Conservation (phyloP, 805 yeast species). For the Yamadazyma phyllophila region DNA sequence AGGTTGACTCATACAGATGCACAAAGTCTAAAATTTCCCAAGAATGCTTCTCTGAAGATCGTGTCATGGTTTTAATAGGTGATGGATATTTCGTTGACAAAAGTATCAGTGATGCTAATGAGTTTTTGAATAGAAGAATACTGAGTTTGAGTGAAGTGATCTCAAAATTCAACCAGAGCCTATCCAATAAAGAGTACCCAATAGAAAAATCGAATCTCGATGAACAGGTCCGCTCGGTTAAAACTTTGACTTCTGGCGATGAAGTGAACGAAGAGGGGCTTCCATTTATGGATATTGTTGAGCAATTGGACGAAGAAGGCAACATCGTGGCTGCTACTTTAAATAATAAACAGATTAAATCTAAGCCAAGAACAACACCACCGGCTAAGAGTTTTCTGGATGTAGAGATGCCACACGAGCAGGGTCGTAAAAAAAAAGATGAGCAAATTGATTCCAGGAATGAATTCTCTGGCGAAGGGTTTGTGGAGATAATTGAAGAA, state of each 20-base stretch:
- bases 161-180: conserved; percentile 35
- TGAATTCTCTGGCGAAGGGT: background rate
- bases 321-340: conserved; percentile 45
- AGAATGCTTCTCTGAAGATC: background rate
- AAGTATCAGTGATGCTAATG: conserved; percentile 25
- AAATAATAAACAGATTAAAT: conserved; percentile 3
- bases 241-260: background rate
- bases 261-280: conserved; percentile 44
- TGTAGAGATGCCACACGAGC: background rate
- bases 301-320: conserved; percentile 77
- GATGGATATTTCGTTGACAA: conserved; percentile 41
- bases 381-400: too few species aligned
- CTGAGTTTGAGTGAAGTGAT: conserved; percentile 30
- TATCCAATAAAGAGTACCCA: conserved; percentile 30
- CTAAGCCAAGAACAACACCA: background rate
- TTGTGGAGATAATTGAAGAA: conserved; percentile 72
- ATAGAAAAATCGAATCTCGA: conserved; percentile 13
- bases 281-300: conserved; percentile 71
- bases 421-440: background rate
- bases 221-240: background rate
- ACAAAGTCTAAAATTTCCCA: background rate
- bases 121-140: conserved; percentile 26
- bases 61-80: conserved; percentile 33
- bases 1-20: conserved; percentile 3
- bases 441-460: background rate